Base-by-base conservation (phyloP, 306 rosid species). In the Vigna reflexopilosa region DNA sequence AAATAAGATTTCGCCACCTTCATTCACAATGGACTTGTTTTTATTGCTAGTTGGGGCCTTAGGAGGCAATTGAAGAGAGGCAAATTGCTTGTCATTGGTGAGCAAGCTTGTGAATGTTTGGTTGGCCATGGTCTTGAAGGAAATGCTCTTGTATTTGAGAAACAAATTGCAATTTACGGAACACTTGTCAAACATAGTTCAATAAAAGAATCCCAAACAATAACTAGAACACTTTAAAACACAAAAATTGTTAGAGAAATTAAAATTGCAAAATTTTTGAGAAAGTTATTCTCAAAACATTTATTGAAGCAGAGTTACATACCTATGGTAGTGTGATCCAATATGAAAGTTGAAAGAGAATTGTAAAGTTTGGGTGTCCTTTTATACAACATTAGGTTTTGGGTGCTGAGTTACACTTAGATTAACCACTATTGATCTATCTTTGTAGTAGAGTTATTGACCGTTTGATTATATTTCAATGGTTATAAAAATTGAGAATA, bases 1-100 rank as follows among this genome's bases (percentile, higher is more conserved):
- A 67, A 77, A 68, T 28, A 55, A 68, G 26, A 77, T 56, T 56
- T 68, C 81, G 7, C 4, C 0, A 9, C 26, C 26, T 56, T 77
- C 69, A 67, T 6, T 55, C 38, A 14, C 11, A 44, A 4, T 64
- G 16, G 58, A 15, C 36, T 12, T 11, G 30, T 11, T 16, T 24
- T 10, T 22, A 2, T 16, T 40, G 16, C 55, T 45, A 16, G 26
- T 44, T 3, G 70, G 70, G 36, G 57, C 70, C 59, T 26, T 74
- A 10, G 70, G 70, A 16, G 59, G 58, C 42, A 59, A 3, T 0
- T 45, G 45, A 49, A 59, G 47, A 9, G 44, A 19, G 59, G 12
- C 32, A 52, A 40, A 66, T 47, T 75, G 59, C 34, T 75, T 75
- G 17, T 34, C 51, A 8, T 28, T 32, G 64, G n/a, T 50, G 8